phyloP scores from a whole-genome alignment of 495 filamentous ascomycete genomes.

The Tetracladium marchalianum region DNA sequence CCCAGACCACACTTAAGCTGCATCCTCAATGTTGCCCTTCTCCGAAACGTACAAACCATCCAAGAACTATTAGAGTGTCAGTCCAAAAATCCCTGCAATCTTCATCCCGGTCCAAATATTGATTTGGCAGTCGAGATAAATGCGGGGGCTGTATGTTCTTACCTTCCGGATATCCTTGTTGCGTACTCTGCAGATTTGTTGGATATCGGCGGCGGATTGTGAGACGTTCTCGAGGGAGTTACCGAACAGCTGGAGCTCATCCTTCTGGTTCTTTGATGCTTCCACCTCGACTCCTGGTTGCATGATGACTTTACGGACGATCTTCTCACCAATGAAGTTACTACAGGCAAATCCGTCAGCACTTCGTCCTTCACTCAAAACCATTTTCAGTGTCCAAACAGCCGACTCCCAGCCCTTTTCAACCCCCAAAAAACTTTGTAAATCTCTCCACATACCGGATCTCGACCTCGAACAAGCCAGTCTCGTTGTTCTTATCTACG shows the following conservation, averaged over 20 bases:
- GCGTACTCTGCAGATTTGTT: slow-evolving; percentile 96
- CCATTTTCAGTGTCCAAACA: background rate
- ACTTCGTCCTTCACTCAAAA: slow-evolving; percentile 2
- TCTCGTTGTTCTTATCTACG: slow-evolving; percentile 91
- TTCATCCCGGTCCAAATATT: background rate
- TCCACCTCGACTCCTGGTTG: slow-evolving; percentile 82
- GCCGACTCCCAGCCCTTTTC: background rate
- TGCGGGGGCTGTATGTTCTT: slow-evolving; percentile 86
- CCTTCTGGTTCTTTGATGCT: slow-evolving; percentile 85
- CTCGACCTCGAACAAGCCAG: slow-evolving; percentile 81
- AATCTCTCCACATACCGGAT: slow-evolving; percentile 64
- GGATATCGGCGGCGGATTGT: slow-evolving; percentile 96
- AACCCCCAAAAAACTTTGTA: background rate
- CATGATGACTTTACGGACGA: slow-evolving; percentile 84
- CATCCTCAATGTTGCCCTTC: slow-evolving; percentile 83
- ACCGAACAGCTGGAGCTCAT: slow-evolving; percentile 84
- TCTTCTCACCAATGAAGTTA: slow-evolving; percentile 99
- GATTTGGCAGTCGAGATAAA: slow-evolving; percentile 88
- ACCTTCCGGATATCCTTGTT: slow-evolving; percentile 99
- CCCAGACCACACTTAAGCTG: slow-evolving; percentile 27
- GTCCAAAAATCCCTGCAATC: background rate
- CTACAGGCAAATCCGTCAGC: slow-evolving; percentile 37
- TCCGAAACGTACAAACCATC: slow-evolving; percentile 99
- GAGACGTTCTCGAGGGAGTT: slow-evolving; percentile 96
- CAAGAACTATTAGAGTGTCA: slow-evolving; percentile 62